Percentiles rank a stretch among this genome's conserved stretches.
phyloP scores from a whole-genome alignment of 2,329 filamentous ascomycete species.

The Cladosporium cucumerinum region DNA sequence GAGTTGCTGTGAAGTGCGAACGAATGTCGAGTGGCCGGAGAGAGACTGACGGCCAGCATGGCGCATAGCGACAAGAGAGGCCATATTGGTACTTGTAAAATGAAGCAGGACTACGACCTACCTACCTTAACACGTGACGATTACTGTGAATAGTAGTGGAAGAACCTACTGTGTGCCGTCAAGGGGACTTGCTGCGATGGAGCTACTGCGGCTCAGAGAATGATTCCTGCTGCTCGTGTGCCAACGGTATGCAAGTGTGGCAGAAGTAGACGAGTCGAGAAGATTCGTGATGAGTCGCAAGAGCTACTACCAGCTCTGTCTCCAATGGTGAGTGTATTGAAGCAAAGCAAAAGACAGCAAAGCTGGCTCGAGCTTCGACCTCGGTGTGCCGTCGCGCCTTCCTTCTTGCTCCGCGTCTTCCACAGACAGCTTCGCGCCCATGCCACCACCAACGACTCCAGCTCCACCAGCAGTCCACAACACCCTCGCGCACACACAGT shows the following conservation, averaged over 20 bases:
- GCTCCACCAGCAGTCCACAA: not conserved
- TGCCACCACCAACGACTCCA: not conserved
- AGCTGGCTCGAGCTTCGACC: slow-evolving; percentile 3
- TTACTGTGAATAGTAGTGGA: not conserved
- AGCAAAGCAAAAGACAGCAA: not conserved
- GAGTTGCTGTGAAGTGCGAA: slow-evolving; percentile 1
- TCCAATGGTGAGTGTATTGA: not conserved
- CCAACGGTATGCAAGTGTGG: not conserved
- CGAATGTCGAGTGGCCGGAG: not conserved
- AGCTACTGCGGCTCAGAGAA: not conserved
- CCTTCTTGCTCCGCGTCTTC: slow-evolving; percentile 7
- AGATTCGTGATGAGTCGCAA: not conserved
- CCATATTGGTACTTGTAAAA: not conserved
- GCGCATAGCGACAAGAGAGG: slow-evolving; percentile 2
- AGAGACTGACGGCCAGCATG: not conserved
- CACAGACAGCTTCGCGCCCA: slow-evolving; percentile 8
- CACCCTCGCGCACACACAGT: not conserved
- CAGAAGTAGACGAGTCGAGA: not conserved
- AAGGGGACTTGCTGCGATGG: not conserved
- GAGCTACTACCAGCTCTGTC: not conserved
- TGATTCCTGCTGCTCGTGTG: not conserved
- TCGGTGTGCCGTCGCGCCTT: slow-evolving; percentile 2
- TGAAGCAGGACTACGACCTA: not conserved
- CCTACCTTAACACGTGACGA: slow-evolving; percentile 5
- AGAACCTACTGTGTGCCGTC: slow-evolving; percentile 2